Evolutionary conservation across 805 yeast genomes (phyloP), one percentile per base, ranked within the genome.

Genomic region (Lachancea quebecensis): DNA sequence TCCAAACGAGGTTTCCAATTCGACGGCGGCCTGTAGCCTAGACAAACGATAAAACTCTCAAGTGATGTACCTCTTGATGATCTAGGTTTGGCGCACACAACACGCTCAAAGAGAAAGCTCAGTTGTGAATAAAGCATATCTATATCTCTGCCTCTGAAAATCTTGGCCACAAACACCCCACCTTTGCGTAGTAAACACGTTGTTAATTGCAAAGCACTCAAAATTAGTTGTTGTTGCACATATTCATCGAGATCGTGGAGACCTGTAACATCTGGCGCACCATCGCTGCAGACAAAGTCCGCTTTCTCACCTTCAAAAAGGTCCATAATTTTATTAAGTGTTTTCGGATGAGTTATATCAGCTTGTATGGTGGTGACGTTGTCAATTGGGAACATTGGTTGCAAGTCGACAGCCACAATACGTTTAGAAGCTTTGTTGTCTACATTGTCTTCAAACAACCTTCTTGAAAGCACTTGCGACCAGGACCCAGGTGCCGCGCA

Each of bases 401-500:
- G 99, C 45, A 93, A 71, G 64, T 93, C 99, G 1, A 93, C 99
- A 0, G 97, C 88, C 8, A 93, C 95, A 37, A 93, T 87, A 79
- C 30, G 72, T 70, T 9, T 58, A 54, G 7, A 57, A 56, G 4
- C 60, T 65, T 11, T 65, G 61, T 35, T 36, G 15, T 64, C 64
- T 12, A 53, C 53, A 35, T 53, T 53, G 32, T 65, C 73, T 48
- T 71, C 70, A 54, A 73, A 78, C 34, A 86, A 66, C 56, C 82
- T 81, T 53, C 86, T 67, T 29, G 93, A 82, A 11, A 93, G 74
- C 0, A 93, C 99, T 62, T 93, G 99, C 1, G 95, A 85, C 99
- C 99, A 93, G 3, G 97, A 89, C 1, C 97, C 96, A 0, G 97
- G 97, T 4, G 98, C 99, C 32, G 99, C 99, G 73, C 99, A 93